Base-by-base conservation (phyloP, 169 alveolate genomes). In the Theileria luwenshuni region DNA sequence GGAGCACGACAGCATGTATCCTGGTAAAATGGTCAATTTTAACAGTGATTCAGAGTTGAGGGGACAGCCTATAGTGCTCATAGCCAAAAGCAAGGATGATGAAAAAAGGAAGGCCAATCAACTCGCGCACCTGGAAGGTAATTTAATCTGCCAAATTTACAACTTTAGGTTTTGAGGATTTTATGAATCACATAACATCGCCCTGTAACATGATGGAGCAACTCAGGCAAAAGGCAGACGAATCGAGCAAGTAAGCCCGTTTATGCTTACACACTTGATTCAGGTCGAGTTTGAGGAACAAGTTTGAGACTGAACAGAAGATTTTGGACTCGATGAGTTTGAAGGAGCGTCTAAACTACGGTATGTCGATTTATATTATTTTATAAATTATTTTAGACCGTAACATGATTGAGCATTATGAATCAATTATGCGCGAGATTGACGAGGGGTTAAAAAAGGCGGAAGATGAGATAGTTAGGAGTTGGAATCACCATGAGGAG, bases 391-490 rank as follows among this genome's bases (percentile, higher is more conserved):
- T 21, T 3, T 32, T 73, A 81, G 89, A 81, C 45, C 58, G 32
- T 30, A 72, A 81, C 35, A 81, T 81, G 89, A 81, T 81, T 23
- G 81, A 65, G 41, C 89, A 81, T 65, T 81, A 74, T 42, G 85
- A 72, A 38, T 75, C 74, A 15, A 67, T 81, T 17, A 74, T 81
- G 32, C 76, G 62, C 8, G 89, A 81, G 35, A 41, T 81, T 19
- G 89, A 74, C n/a, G 75, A 63, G 23, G 85, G 85, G 19, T 74
- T 81, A 13, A 59, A 63, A 6, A 41, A 65, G 27, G 87, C 77
- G 7, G 68, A 79, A 23, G 83, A 25, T 28, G 87, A 79, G 42
- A 61, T 79, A 6, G 79, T 35, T 1, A 58, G 47, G 10, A 61
- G 77, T 17, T 79, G 87, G 87, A 49, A 79, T 38, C 56, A 62